Conservation (phyloP, 768 basidiomycete species). For the Amanita fuliginea region DNA sequence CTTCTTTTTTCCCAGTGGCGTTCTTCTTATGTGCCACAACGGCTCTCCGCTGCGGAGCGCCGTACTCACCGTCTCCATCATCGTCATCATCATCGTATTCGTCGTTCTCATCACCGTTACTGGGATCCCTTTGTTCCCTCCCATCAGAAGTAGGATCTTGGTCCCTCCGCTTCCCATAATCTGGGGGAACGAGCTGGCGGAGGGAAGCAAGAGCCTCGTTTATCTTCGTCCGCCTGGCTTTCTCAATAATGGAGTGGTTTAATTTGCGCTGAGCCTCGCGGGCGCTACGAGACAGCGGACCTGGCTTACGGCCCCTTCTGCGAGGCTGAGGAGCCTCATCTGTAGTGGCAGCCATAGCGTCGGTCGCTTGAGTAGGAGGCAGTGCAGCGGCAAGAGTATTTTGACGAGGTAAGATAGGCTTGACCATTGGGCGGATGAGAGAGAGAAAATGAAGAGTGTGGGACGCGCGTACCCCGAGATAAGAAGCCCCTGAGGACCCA, state of each 20-base stretch:
- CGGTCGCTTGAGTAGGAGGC: background rate
- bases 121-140: background rate
- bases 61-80: conserved; percentile 23
- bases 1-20: conserved; percentile 36
- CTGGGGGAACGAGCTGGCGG: conserved; percentile 63
- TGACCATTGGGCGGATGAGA: background rate
- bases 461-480: background rate
- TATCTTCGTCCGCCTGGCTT: conserved; percentile 89
- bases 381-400: background rate
- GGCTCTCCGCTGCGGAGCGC: conserved; percentile 14
- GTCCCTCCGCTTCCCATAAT: conserved; percentile 23
- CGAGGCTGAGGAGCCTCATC: conserved; percentile 11
- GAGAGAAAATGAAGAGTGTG: background rate
- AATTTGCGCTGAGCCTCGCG: conserved; percentile 83
- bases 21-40: conserved; percentile 18
- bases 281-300: conserved; percentile 60
- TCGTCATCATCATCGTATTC: conserved; percentile 26
- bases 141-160: background rate
- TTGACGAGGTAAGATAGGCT: background rate
- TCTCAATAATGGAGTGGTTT: conserved; percentile 93
- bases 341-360: background rate
- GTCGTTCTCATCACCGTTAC: conserved; percentile 21
- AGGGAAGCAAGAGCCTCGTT: conserved; percentile 80
- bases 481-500: background rate
- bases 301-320: conserved; percentile 67